Conservation (phyloP, 306 rosid genomes). For the Hippophae rhamnoides region DNA sequence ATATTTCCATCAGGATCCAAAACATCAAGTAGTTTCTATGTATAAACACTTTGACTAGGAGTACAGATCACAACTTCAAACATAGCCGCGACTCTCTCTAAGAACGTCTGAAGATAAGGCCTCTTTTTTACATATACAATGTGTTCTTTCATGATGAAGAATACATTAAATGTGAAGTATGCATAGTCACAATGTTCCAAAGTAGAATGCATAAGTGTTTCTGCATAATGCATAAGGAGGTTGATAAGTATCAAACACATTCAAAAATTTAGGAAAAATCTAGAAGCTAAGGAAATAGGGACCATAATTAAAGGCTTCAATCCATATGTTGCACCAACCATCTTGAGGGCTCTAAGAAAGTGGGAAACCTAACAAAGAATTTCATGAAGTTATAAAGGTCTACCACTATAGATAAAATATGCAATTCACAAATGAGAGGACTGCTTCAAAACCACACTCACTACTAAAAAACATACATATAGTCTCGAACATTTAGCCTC, state of each 20-base stretch:
- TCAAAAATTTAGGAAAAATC: neutral
- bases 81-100: constrained; percentile 88
- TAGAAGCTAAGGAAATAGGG: no score
- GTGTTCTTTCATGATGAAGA: constrained; percentile 83
- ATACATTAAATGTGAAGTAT: constrained; percentile 74
- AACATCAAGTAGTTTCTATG: constrained; percentile 78
- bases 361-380: no score
- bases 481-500: no score
- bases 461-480: no score
- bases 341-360: no score
- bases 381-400: no score
- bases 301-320: no score
- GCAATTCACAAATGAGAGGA: no score
- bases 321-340: no score
- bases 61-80: constrained; percentile 88
- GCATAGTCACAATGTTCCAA: constrained; percentile 73
- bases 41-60: constrained; percentile 96
- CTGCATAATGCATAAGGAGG: constrained; percentile 39
- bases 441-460: no score
- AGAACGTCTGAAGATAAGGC: constrained; percentile 72
- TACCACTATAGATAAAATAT: no score
- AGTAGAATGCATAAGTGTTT: constrained; percentile 94
- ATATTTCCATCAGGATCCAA: constrained; percentile 76
- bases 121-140: constrained; percentile 79
- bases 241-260: constrained; percentile 16